Evolutionary conservation across 2,329 filamentous ascomycete genomes (phyloP).

Genomic region (Colletotrichum magnum): DNA sequence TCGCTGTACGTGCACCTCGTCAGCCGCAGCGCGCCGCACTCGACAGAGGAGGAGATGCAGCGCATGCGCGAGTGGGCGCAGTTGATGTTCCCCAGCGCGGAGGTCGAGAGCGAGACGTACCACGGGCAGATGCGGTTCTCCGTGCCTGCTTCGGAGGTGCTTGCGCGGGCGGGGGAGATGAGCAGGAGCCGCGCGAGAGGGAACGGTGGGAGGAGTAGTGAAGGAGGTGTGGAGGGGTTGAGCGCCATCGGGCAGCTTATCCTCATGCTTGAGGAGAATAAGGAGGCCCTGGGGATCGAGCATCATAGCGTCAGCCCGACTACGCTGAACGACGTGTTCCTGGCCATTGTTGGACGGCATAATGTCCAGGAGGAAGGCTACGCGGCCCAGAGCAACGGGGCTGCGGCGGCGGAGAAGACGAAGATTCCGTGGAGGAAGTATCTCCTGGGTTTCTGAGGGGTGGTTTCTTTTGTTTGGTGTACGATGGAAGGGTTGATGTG

Average conservation of each 20-base stretch:
- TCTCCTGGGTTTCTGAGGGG: constrained; percentile 10
- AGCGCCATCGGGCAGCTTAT: constrained; percentile 79
- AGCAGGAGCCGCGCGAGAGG: neutral
- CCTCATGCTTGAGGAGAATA: constrained; percentile 79
- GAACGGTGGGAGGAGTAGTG: neutral
- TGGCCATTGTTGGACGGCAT: constrained; percentile 86
- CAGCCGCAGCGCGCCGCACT: constrained; percentile 80
- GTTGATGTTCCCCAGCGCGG: constrained; percentile 72
- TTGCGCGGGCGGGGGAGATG: neutral
- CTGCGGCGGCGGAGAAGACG: neutral
- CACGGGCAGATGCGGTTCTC: constrained; percentile 48
- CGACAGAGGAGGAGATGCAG: constrained; percentile 76
- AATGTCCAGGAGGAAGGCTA: constrained; percentile 82
- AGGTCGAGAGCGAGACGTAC: constrained; percentile 72
- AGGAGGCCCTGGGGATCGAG: constrained; percentile 78
- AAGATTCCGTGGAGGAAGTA: constrained; percentile 31
- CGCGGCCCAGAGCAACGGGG: neutral
- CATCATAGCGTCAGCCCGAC: constrained; percentile 91
- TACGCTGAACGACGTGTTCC: constrained; percentile 92
- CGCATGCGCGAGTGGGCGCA: constrained; percentile 76
- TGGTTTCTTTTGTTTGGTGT: neutral
- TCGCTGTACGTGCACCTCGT: constrained; percentile 87
- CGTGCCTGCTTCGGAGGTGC: constrained; percentile 40
- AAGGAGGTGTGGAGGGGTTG: neutral
- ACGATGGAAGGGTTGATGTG: neutral